Percentiles rank a stretch among this genome's conserved stretches.
These are phyloP conservation scores for Erysiphe pulchra DNA, from an alignment of 2,329 filamentous ascomycete species.

Conservation along the genomic window DNA sequence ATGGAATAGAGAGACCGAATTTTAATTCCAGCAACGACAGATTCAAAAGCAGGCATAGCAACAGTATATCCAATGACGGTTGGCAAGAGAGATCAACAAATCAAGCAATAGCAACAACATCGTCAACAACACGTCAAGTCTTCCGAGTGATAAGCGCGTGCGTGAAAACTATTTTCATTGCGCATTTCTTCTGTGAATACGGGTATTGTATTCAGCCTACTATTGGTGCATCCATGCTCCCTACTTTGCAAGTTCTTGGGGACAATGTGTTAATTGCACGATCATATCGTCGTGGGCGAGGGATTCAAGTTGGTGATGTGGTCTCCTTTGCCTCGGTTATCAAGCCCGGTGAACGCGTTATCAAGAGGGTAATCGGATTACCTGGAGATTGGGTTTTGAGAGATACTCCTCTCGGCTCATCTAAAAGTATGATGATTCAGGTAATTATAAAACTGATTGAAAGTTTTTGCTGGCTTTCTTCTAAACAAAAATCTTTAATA, in stretches of 20 bases:
- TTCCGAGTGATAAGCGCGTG: conserved; percentile 20
- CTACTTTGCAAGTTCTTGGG: conserved; percentile 43
- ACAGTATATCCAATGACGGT: too few relatives aligned
- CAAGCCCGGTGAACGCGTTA: conserved; percentile 28
- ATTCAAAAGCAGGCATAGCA: too few relatives aligned
- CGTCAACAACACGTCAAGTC: conserved; percentile 6
- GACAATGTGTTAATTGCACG: conserved; percentile 46
- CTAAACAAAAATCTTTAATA: background rate
- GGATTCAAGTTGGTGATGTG: conserved; percentile 54
- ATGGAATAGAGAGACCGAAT: too few relatives aligned
- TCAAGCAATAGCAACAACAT: too few relatives aligned
- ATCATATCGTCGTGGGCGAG: conserved; percentile 40
- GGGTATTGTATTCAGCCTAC: conserved; percentile 32
- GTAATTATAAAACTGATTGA: conserved; percentile 3
- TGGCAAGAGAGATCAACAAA: too few relatives aligned
- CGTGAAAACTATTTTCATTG: conserved; percentile 20
- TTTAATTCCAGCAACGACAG: too few relatives aligned
- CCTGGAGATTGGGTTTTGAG: conserved; percentile 42
- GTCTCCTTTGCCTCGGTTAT: conserved; percentile 56
- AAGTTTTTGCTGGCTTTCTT: background rate
- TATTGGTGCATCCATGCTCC: conserved; percentile 67
- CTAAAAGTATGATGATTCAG: conserved; percentile 29
- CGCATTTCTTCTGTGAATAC: conserved; percentile 32
- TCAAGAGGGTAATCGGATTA: conserved; percentile 35
- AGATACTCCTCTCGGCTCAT: conserved; percentile 25